Conservation (phyloP, 441 rosid genomes). For the Geranium incanum region DNA sequence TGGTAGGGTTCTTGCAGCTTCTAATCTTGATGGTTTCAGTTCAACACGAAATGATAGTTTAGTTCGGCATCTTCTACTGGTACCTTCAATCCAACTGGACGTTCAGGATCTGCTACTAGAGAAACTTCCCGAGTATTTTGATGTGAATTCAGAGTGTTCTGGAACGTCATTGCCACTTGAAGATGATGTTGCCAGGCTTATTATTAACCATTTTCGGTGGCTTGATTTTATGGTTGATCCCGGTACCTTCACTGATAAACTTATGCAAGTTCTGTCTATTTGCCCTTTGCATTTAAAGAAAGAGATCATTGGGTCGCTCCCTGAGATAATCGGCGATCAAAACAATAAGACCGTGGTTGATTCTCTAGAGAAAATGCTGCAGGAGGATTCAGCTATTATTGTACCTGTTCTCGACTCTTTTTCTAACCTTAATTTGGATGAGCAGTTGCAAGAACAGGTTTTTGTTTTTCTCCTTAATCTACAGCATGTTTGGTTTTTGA, state of each 20-base stretch:
- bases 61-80: constrained; percentile 56
- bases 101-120: constrained; percentile 58
- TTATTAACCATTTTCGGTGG: constrained; percentile 69
- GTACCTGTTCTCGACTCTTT: constrained; percentile 71
- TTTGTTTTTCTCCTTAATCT: constrained; percentile 3
- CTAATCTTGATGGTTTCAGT: constrained; percentile 26
- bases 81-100: constrained; percentile 59
- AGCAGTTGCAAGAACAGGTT: constrained; percentile 71
- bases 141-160: constrained; percentile 25
- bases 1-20: constrained; percentile 46
- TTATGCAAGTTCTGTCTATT: constrained; percentile 65
- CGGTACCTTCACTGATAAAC: constrained; percentile 42
- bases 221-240: constrained; percentile 65
- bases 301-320: constrained; percentile 82
- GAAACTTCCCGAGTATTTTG: constrained; percentile 74
- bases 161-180: constrained; percentile 33
- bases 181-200: constrained; percentile 66
- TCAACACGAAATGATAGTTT: constrained; percentile 41
- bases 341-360: constrained; percentile 46
- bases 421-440: constrained; percentile 66
- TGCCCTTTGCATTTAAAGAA: constrained; percentile 60
- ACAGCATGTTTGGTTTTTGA: not conserved
- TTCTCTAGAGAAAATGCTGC: constrained; percentile 66
- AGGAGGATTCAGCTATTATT: constrained; percentile 60
- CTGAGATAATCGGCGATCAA: constrained; percentile 75